Conservation (phyloP, 495 filamentous ascomycete species). For the Penicillium pulvis region DNA sequence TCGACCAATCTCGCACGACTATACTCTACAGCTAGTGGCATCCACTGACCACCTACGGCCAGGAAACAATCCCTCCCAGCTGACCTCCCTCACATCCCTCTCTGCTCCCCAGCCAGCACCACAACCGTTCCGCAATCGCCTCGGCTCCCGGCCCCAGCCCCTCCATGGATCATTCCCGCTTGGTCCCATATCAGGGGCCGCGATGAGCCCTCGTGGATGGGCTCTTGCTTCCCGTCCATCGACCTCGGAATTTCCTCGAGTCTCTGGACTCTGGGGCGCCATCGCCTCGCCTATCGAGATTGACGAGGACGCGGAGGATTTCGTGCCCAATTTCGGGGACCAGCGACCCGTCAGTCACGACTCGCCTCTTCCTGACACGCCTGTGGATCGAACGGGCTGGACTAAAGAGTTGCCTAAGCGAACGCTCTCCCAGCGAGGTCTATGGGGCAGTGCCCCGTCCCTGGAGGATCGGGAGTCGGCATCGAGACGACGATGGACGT, state of each 20-base stretch:
- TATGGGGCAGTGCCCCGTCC: constrained; percentile 45
- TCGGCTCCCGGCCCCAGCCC: constrained; percentile 28
- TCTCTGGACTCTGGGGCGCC: constrained; percentile 40
- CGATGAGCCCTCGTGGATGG: constrained; percentile 30
- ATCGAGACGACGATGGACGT: constrained; percentile 47
- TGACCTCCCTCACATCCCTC: constrained; percentile 33
- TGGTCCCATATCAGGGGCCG: constrained; percentile 24
- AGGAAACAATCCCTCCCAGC: constrained; percentile 39
- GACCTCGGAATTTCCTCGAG: constrained; percentile 18
- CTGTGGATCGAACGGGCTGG: constrained; percentile 22
- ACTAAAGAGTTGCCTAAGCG: constrained; percentile 35
- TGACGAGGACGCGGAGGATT: constrained; percentile 26
- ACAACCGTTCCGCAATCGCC: constrained; percentile 31
- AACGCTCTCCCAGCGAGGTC: constrained; percentile 42
- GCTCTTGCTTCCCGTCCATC: constrained; percentile 25
- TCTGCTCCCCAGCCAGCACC: constrained; percentile 25
- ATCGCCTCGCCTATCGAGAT: constrained; percentile 23
- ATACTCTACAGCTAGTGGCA: constrained; percentile 74
- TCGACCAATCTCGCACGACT: constrained; percentile 56
- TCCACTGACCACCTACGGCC: constrained; percentile 79
- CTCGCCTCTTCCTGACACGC: constrained; percentile 15
- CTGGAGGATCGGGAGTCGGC: constrained; percentile 34
- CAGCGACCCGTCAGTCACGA: constrained; percentile 20
- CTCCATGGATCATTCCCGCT: constrained; percentile 30
- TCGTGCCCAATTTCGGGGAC: constrained; percentile 42